A percentile compares a stretch with the other conserved stretches of the same genome.
phyloP scores from a whole-genome alignment of 2,329 filamentous ascomycete genomes.

The Cyphellophora attinorum region DNA sequence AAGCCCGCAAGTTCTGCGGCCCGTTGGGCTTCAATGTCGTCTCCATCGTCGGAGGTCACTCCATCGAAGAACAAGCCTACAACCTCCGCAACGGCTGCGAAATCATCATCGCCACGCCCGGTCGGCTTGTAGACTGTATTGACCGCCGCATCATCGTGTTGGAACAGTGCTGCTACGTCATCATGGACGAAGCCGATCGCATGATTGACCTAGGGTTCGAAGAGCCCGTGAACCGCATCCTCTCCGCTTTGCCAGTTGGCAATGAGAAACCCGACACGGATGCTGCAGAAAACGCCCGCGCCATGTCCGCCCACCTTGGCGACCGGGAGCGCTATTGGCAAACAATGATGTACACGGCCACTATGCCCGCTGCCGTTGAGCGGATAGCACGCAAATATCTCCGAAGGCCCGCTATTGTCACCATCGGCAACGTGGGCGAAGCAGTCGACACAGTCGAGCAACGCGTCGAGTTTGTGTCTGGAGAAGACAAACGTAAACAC shows the following conservation, averaged over 20 bases:
- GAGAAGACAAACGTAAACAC: conserved; percentile 95
- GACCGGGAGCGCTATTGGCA: conserved; percentile 77
- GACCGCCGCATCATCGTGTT: conserved; percentile 85
- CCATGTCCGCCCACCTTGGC: conserved; percentile 74
- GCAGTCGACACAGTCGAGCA: conserved; percentile 97
- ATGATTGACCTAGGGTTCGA: conserved; percentile 99
- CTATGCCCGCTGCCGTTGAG: conserved; percentile 88
- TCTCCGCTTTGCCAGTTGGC: conserved; percentile 80
- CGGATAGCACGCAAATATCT: conserved; percentile 96
- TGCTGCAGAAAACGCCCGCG: conserved; percentile 71
- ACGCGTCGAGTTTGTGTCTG: conserved; percentile 79
- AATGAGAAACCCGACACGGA: conserved; percentile 96
- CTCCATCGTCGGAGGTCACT: conserved; percentile 95
- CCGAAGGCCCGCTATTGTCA: conserved; percentile 83
- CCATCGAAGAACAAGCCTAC: conserved; percentile 85
- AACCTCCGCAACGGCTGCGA: conserved; percentile 86
- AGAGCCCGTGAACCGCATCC: conserved; percentile 93
- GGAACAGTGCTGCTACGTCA: conserved; percentile 94
- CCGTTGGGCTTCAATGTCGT: conserved; percentile 91
- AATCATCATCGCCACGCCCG: conserved; percentile 96
- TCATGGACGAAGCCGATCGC: conserved; percentile 98
- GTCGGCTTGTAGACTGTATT: conserved; percentile 93
- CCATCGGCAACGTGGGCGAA: conserved; percentile 88
- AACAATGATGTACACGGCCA: conserved; percentile 99
- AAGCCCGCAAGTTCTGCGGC: conserved; percentile 83